Base-by-base conservation (phyloP, 495 filamentous ascomycete species). In the Achaetomiella virescens region DNA sequence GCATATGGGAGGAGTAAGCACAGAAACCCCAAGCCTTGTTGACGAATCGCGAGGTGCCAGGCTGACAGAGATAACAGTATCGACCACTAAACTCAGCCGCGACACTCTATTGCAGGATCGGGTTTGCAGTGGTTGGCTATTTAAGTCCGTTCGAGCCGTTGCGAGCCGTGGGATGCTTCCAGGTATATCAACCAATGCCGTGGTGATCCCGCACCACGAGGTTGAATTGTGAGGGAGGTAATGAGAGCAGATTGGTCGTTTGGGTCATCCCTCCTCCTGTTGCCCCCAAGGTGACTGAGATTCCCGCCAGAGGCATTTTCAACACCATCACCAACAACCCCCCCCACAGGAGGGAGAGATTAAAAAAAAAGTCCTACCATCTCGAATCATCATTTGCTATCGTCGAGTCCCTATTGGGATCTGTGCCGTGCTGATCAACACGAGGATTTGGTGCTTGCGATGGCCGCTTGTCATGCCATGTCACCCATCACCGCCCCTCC, bases 1-100 rank as follows among this genome's bases (percentile, higher is more conserved):
- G 93, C 58, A 88, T 88, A 56, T 98, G 93, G 93, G 90, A 95
- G 71, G 90, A 93, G 79, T 81, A 70, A 77, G 79, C 53, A 40
- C 24, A 14, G 38, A 29, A 7, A 18, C 31, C 38, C 43, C 31
- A 4, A 47, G 25, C 17, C 33, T 17, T 41, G 36, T 45, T 52
- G 43, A 33, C 52, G 48, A 60, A 59, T 54, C 17, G 46, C 22
- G 31, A 44, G 53, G 53, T n/a, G 27, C 40, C 40, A 49, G 56
- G 61, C 64, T 66, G 58, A 66, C 61, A 18, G 22, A 51, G 44
- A 44, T 25, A 31, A 41, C 49, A 66, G 64, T 47, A 52, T 66
- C 59, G 64, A 66, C 61, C 64, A 66, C 57, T 66, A 52, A 43
- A 51, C 6, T 47, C 20, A 0, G 27, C 27, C 27, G 27, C 5